A percentile compares a stretch with the other conserved stretches of the same genome.
phyloP scores from a whole-genome alignment of 768 basidiomycete genomes.

The Boletus rubropictus region DNA sequence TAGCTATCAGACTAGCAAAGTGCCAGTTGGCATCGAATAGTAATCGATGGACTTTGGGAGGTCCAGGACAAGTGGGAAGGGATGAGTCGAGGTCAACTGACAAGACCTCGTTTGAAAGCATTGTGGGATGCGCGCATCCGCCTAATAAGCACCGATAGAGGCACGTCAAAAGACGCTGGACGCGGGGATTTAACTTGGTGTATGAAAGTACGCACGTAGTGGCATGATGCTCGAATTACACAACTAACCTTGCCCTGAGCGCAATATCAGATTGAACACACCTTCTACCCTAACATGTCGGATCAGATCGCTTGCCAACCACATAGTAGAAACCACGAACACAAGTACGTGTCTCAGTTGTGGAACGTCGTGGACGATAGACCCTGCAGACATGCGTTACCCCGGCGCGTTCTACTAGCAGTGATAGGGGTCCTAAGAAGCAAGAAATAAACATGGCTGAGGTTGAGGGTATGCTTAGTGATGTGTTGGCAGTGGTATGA shows the following conservation, averaged over 20 bases:
- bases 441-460: neutral
- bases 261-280: neutral
- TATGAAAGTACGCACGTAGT: conserved; percentile 11
- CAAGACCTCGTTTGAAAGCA: neutral
- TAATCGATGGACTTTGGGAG: neutral
- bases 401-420: neutral
- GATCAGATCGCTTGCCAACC: conserved; percentile 5
- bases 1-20: neutral
- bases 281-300: neutral
- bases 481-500: neutral
- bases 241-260: neutral
- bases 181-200: conserved; percentile 1
- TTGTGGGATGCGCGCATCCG: neutral
- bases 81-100: neutral
- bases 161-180: neutral
- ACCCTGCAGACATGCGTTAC: conserved; percentile 16
- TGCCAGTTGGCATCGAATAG: neutral
- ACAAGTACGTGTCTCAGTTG: too few species aligned
- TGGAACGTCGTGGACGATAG: neutral
- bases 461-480: conserved; percentile 6
- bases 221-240: neutral
- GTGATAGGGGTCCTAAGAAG: conserved; percentile 5
- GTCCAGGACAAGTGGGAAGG: neutral
- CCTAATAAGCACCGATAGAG: conserved; percentile 6
- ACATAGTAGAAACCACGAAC: neutral